phyloP scores from a whole-genome alignment of 1,139 yeast species.

The Protomyces lactucae-debilis region DNA sequence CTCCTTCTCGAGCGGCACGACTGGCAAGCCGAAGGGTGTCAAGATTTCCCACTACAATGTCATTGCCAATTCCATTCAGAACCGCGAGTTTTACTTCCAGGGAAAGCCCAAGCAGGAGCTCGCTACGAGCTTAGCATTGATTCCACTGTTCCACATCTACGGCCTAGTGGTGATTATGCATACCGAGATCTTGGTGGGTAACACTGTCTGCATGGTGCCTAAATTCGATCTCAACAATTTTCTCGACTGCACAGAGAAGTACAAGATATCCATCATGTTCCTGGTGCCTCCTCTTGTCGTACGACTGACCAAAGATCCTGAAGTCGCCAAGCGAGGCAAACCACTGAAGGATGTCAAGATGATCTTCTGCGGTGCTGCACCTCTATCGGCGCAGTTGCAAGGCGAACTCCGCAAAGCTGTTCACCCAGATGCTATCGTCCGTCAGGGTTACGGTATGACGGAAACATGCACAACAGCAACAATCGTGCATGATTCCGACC shows the following conservation, averaged over 20 bases:
- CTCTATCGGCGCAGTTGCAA: slow-evolving; percentile 36
- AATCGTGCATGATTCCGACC: slow-evolving; percentile 49
- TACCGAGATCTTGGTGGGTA: slow-evolving; percentile 17
- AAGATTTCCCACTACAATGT: slow-evolving; percentile 47
- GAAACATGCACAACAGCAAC: slow-evolving; percentile 84
- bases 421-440: slow-evolving; percentile 8
- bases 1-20: slow-evolving; percentile 69
- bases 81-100: slow-evolving; percentile 11
- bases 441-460: slow-evolving; percentile 68
- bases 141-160: slow-evolving; percentile 27
- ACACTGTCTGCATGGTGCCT: slow-evolving; percentile 22
- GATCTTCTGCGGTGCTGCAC: slow-evolving; percentile 43
- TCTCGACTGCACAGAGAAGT: slow-evolving; percentile 36
- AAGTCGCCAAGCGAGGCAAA: slow-evolving; percentile 39
- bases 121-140: slow-evolving; percentile 21
- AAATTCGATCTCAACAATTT: slow-evolving; percentile 31
- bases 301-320: slow-evolving; percentile 41
- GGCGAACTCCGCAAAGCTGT: slow-evolving; percentile 5
- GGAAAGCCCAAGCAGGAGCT: slow-evolving; percentile 3
- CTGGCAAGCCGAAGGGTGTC: slow-evolving; percentile 59
- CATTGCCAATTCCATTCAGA: slow-evolving; percentile 34
- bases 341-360: slow-evolving; percentile 29
- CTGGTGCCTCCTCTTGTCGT: slow-evolving; percentile 44
- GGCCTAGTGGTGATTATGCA: slow-evolving; percentile 28
- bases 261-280: slow-evolving; percentile 36